Conservation (phyloP, 495 filamentous ascomycete genomes). For the Talaromyces liani region DNA sequence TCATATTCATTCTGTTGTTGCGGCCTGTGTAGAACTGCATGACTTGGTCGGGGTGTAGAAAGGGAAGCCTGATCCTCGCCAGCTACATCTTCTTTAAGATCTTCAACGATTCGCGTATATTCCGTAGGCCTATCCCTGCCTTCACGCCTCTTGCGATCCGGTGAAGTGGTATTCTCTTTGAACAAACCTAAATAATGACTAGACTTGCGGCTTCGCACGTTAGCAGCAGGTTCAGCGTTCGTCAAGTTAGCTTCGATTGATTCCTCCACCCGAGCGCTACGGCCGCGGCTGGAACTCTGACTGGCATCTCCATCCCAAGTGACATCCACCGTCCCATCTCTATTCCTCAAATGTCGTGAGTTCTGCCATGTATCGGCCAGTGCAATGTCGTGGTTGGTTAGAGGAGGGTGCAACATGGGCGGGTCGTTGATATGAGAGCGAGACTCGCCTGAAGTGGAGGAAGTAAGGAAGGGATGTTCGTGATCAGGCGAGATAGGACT, state of each 20-base stretch:
- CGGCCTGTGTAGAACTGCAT: neutral
- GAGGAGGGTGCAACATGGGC: conserved; percentile 8
- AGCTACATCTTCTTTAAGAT: neutral
- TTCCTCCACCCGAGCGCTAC: conserved; percentile 58
- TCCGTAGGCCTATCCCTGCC: conserved; percentile 13
- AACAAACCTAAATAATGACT: conserved; percentile 90
- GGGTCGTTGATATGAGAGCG: neutral
- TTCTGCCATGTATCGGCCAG: conserved; percentile 8
- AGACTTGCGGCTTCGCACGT: conserved; percentile 83
- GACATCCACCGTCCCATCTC: conserved; percentile 3
- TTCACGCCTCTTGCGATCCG: conserved; percentile 39
- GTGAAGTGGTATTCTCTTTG: conserved; percentile 69
- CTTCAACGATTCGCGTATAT: neutral
- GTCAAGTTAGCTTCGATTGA: conserved; percentile 76
- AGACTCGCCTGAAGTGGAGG: neutral
- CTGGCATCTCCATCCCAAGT: conserved; percentile 17
- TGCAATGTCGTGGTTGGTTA: conserved; percentile 1
- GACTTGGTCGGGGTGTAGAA: conserved; percentile 4
- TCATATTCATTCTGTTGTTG: conserved; percentile 40
- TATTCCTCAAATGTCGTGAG: conserved; percentile 5
- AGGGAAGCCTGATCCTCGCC: neutral
- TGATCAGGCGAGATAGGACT: neutral
- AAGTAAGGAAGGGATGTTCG: neutral
- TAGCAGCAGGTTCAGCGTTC: conserved; percentile 61
- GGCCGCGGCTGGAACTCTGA: conserved; percentile 35